Evolutionary conservation across 2,329 filamentous ascomycete genomes (phyloP).

Genomic region (Pseudogymnoascus verrucosus): DNA sequence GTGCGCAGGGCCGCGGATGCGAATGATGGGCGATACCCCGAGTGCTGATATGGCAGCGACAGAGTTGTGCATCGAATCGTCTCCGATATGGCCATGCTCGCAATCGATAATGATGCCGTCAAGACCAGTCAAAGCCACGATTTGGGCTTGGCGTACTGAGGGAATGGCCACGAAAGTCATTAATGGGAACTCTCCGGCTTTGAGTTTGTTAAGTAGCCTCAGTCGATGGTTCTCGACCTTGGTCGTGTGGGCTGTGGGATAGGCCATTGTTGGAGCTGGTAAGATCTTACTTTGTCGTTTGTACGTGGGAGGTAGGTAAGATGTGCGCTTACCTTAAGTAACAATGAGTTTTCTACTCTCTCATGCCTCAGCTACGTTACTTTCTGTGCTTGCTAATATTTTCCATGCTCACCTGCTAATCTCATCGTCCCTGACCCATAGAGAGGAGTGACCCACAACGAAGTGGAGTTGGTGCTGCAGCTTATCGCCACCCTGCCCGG

Average conservation of each 20-base stretch:
- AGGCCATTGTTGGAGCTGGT: constrained; percentile 13
- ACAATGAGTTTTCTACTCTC: background rate
- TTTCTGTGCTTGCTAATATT: background rate
- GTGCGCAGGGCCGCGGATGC: constrained; percentile 37
- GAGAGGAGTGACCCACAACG: background rate
- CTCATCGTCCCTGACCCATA: background rate
- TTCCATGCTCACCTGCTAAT: background rate
- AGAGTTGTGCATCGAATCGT: constrained; percentile 45
- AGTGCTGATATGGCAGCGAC: constrained; percentile 43
- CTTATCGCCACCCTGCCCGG: background rate
- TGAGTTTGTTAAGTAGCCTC: constrained; percentile 37
- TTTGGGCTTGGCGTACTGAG: constrained; percentile 39
- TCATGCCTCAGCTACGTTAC: background rate
- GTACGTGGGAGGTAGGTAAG: background rate
- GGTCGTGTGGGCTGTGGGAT: constrained; percentile 28
- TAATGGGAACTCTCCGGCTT: constrained; percentile 32
- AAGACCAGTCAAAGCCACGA: constrained; percentile 40
- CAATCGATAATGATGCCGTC: constrained; percentile 45
- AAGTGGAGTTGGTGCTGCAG: background rate
- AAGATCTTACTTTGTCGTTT: background rate
- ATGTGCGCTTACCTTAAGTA: background rate
- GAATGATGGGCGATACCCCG: constrained; percentile 36
- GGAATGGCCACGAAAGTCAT: constrained; percentile 43
- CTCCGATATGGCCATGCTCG: constrained; percentile 45
- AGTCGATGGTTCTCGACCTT: constrained; percentile 34